Base-by-base conservation (phyloP, 2,329 filamentous ascomycete species). In the Seiridium unicorne region DNA sequence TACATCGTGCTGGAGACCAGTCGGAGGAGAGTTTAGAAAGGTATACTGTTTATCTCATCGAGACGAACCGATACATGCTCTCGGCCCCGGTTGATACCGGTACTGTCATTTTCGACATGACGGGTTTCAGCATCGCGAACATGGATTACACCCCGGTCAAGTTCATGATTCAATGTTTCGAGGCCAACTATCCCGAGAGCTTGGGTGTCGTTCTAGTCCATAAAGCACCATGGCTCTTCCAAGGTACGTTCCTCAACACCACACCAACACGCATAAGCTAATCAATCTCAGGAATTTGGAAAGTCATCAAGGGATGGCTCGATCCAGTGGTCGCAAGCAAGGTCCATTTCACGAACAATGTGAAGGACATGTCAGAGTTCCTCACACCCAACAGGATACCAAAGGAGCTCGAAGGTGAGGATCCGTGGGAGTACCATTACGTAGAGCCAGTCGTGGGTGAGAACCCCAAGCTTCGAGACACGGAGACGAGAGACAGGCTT, bases 81-180 rank as follows among this genome's bases (percentile, higher is more conserved):
- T 81, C 83, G 61, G 84, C 88, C 34, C 93, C 92, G 0, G 85
- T 96, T 35, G 95, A 98, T 71, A 99, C 95, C 61, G 95, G 94
- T 61, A 95, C 91, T 47, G 86, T 99, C 64, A 79, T 99, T 51
- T 99, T 99, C 71, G 95, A 99, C 74, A 94, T 99, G 92, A 96
- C 91, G 6, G 87, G 89, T 63, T 98, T 98, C 74, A 91, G 90
- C 18, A 83, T 98, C 79, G 89, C 93, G 13, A 99, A 99, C 76
- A 98, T 99, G 95, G 95, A 99, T 74, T 98, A 98, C 74, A 86
- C 91, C 0, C 94, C 95, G 1, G 92, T 99, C 60, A 99, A 97
- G 71, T 99, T 98, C 78, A 97, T 99, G 90, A 97, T 99, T 76
- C 96, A 97, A 76, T 97, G 93, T 75, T 99, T 99, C 72, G 95